These are phyloP conservation scores for Batrachochytrium dendrobatidis DNA, from an alignment of 371 early-diverging fungal species.

Conservation along the genomic window DNA sequence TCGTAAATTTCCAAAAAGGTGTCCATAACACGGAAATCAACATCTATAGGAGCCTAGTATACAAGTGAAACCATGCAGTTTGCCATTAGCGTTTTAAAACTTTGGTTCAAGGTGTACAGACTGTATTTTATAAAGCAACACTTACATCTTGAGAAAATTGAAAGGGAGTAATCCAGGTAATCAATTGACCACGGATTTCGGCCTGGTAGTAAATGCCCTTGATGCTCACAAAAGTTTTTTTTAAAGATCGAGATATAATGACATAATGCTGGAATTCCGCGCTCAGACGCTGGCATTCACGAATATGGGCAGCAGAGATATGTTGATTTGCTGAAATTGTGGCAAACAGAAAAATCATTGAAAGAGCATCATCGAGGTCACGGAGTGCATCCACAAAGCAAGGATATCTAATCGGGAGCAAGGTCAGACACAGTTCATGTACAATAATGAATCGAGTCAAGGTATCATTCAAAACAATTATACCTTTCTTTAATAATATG, in stretches of 20 bases:
- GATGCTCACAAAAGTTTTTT: constrained; percentile 89
- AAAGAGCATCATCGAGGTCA: constrained; percentile 94
- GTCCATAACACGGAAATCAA: constrained; percentile 93
- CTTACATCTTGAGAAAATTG: constrained; percentile 77
- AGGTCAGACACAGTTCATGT: constrained; percentile 9
- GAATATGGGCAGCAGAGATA: constrained; percentile 54
- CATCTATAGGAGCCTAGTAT: constrained; percentile 74
- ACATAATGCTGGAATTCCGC: constrained; percentile 91
- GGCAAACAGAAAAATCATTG: constrained; percentile 88
- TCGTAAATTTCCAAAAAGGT: constrained; percentile 94
- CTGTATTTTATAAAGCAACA: too few species aligned
- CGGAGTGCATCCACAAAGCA: constrained; percentile 88
- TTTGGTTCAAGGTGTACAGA: too few species aligned
- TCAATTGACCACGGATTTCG: constrained; percentile 84
- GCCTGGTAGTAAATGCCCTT: constrained; percentile 98
- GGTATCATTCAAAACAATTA: constrained; percentile 9
- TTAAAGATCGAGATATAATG: constrained; percentile 64
- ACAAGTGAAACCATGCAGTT: background rate
- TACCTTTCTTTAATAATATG: constrained; percentile 91
- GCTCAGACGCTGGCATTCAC: constrained; percentile 70
- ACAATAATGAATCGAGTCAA: constrained; percentile 11
- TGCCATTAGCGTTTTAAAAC: too few species aligned
- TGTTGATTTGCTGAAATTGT: constrained; percentile 69
- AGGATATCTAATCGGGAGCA: constrained; percentile 62
- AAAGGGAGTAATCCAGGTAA: constrained; percentile 95